These are phyloP conservation scores for Rosa lucieae DNA, from an alignment of 306 rosid genomes.

Conservation along the genomic window DNA sequence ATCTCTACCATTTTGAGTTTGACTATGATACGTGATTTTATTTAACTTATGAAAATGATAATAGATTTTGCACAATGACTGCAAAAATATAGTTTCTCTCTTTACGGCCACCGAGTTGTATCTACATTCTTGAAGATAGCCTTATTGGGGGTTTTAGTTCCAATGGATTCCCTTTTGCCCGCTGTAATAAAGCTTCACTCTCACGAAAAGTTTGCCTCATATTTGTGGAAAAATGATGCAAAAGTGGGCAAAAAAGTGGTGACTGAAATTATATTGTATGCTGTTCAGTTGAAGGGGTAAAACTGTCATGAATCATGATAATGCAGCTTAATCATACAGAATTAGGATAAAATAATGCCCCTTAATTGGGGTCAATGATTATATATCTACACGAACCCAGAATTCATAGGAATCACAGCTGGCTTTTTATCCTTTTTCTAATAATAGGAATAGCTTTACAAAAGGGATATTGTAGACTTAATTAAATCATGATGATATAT, in stretches of 20 bases:
- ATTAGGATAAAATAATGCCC: neutral
- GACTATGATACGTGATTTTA: too few species aligned
- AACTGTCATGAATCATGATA: slow-evolving; percentile 4
- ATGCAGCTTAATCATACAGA: neutral
- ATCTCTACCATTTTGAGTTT: too few species aligned
- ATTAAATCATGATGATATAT: neutral
- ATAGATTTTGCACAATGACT: too few species aligned
- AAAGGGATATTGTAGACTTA: neutral
- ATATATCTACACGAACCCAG: neutral
- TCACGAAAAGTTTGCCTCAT: slow-evolving; percentile 28
- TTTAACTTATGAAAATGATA: too few species aligned
- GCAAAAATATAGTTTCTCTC: too few species aligned
- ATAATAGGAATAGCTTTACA: neutral
- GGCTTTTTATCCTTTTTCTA: neutral
- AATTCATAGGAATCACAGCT: neutral
- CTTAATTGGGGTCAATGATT: neutral
- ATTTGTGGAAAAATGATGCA: neutral
- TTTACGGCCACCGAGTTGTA: neutral
- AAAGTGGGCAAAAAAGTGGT: neutral
- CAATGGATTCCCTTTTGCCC: neutral
- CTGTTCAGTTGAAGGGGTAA: neutral
- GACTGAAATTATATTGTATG: neutral
- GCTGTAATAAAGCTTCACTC: slow-evolving; percentile 14
- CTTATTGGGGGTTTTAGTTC: neutral
- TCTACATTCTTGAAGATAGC: neutral